Evolutionary conservation across 2,329 filamentous ascomycete genomes (phyloP).

Genomic region (Epichloe baconii): DNA sequence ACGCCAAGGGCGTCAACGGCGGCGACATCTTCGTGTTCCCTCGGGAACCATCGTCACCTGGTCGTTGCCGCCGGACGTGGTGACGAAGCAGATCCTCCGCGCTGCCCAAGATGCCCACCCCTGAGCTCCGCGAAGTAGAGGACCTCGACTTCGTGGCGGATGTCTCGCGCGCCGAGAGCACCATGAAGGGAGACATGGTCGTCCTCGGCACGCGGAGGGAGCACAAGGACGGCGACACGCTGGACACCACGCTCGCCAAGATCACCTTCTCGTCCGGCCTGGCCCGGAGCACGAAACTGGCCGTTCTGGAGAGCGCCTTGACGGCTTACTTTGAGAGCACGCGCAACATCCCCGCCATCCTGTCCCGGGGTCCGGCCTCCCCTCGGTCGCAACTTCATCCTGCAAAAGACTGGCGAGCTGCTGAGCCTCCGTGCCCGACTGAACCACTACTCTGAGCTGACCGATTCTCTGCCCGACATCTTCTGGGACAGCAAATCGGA

Average conservation of each 20-base stretch:
- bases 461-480: conserved; percentile 85
- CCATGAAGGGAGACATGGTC: conserved; percentile 77
- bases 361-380: conserved; percentile 48
- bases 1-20: conserved; percentile 46
- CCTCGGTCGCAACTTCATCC: conserved; percentile 57
- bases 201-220: conserved; percentile 65
- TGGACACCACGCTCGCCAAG: conserved; percentile 66
- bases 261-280: conserved; percentile 94
- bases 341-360: conserved; percentile 62
- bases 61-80: conserved; percentile 67
- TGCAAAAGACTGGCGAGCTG: conserved; percentile 87
- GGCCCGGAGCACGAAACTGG: conserved; percentile 84
- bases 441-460: conserved; percentile 94
- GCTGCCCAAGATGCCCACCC: conserved; percentile 67
- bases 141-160: conserved; percentile 82
- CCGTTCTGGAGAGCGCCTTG: conserved; percentile 74
- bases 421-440: conserved; percentile 80
- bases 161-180: conserved; percentile 55
- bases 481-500: conserved; percentile 93
- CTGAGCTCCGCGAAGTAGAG: conserved; percentile 65
- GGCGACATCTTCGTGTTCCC: conserved; percentile 91
- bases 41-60: conserved; percentile 89
- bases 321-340: conserved; percentile 80
- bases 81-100: conserved; percentile 58
- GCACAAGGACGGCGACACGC: conserved; percentile 27